phyloP scores from a whole-genome alignment of 2,329 filamentous ascomycete species.

The Alternaria sp. region DNA sequence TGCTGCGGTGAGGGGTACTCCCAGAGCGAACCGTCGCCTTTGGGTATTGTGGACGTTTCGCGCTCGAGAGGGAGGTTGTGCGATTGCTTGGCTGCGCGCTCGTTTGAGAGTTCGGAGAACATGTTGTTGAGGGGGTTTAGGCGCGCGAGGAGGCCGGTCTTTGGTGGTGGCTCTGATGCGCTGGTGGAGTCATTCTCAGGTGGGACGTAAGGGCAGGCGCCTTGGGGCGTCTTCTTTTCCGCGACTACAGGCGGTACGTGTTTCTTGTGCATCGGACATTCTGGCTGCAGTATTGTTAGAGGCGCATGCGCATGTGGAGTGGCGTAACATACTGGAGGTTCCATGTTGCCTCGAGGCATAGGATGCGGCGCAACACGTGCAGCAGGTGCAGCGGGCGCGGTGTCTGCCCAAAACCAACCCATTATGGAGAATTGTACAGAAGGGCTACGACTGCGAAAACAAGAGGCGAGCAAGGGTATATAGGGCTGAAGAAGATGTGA shows the following conservation, averaged over 20 bases:
- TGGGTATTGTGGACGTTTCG: constrained; percentile 90
- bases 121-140: constrained; percentile 92
- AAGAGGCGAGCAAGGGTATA: constrained; percentile 22
- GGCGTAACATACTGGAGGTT: constrained; percentile 62
- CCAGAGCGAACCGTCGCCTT: constrained; percentile 81
- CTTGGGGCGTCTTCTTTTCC: constrained; percentile 48
- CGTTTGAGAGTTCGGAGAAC: constrained; percentile 86
- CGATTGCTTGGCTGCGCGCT: constrained; percentile 75
- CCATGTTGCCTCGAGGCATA: constrained; percentile 56
- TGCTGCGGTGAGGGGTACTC: constrained; percentile 98
- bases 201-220: constrained; percentile 61
- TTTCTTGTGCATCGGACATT: constrained; percentile 73
- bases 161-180: constrained; percentile 40
- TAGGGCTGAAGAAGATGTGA: constrained; percentile 25
- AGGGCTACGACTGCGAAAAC: neutral
- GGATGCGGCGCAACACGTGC: constrained; percentile 58
- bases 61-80: constrained; percentile 78
- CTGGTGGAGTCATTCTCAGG: constrained; percentile 49
- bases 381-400: constrained; percentile 51
- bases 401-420: constrained; percentile 77
- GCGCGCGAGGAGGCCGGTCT: constrained; percentile 67
- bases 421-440: constrained; percentile 53
- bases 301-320: constrained; percentile 23
- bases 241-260: constrained; percentile 44
- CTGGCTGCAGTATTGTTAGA: constrained; percentile 59